Percentiles rank a stretch among this genome's conserved stretches.
These are phyloP conservation scores for Dendrothele bispora DNA, from an alignment of 768 basidiomycete species.

Conservation along the genomic window DNA sequence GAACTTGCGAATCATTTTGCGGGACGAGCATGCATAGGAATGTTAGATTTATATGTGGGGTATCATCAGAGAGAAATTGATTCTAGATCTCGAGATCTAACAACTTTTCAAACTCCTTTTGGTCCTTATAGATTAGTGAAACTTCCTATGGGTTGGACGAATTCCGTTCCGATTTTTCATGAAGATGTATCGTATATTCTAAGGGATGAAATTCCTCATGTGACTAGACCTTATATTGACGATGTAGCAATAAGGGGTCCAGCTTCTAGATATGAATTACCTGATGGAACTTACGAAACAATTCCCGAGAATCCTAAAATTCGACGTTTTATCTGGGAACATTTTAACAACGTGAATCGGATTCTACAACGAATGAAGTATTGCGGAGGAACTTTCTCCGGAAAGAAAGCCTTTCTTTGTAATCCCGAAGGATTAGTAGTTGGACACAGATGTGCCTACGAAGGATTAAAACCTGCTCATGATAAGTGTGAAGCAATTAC, in stretches of 20 bases:
- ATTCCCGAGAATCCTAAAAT: conserved; percentile 13
- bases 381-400: conserved; percentile 34
- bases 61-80: no score
- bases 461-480: conserved; percentile 10
- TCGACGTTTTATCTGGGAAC: conserved; percentile 16
- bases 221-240: conserved; percentile 37
- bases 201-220: conserved; percentile 36
- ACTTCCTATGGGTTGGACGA: conserved; percentile 36
- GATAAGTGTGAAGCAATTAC: conserved; percentile 3
- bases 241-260: conserved; percentile 35
- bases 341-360: conserved; percentile 9
- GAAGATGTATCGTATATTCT: conserved; percentile 36
- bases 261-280: conserved; percentile 21
- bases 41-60: no score
- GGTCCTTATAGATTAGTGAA: conserved; percentile 24
- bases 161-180: conserved; percentile 33
- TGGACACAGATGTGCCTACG: conserved; percentile 5
- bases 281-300: conserved; percentile 14
- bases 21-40: no score
- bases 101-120: conserved; percentile 39
- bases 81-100: conserved; percentile 34
- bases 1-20: no score
- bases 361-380: conserved; percentile 25
- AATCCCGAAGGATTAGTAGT: not conserved
- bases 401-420: conserved; percentile 23